Evolutionary conservation across 176 grass and related monocot genomes (phyloP).

Genomic region (Cymbopogon citratus): DNA sequence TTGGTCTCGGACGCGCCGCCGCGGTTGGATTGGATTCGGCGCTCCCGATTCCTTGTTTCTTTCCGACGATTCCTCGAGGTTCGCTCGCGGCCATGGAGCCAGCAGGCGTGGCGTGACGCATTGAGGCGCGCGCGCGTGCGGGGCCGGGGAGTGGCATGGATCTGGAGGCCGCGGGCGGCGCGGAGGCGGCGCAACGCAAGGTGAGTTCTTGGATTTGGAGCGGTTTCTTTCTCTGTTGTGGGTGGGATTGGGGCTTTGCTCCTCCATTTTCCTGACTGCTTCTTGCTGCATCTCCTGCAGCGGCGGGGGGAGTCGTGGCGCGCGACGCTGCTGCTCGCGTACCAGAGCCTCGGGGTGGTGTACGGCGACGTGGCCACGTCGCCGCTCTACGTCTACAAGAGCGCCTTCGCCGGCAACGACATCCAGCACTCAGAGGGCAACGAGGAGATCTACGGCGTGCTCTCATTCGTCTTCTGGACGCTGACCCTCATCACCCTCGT

Average conservation of each 20-base stretch:
- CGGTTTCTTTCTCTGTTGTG: not conserved
- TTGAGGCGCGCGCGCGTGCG: constrained; percentile 14
- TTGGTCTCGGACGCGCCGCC: constrained; percentile 16
- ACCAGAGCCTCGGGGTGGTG: constrained; percentile 94
- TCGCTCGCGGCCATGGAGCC: constrained; percentile 24
- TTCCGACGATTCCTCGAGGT: constrained; percentile 14
- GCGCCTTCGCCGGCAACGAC: constrained; percentile 76
- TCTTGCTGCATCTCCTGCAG: not conserved
- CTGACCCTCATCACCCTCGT: constrained; percentile 83
- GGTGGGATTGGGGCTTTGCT: not conserved
- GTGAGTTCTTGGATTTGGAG: constrained; percentile 18
- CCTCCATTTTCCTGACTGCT: not conserved
- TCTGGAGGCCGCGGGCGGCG: constrained; percentile 44
- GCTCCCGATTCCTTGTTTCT: not conserved
- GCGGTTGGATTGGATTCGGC: constrained; percentile 26
- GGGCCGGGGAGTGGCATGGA: constrained; percentile 26
- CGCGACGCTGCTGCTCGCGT: constrained; percentile 66
- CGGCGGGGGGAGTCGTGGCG: constrained; percentile 61
- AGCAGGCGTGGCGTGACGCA: constrained; percentile 20
- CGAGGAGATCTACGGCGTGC: constrained; percentile 97
- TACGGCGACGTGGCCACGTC: constrained; percentile 96
- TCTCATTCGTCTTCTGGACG: constrained; percentile 99
- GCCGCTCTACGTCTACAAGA: constrained; percentile 94
- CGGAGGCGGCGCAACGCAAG: constrained; percentile 32
- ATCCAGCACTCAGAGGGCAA: constrained; percentile 85